Percentiles rank a stretch among this genome's conserved stretches.
These are phyloP conservation scores for Atalantia buxifolia DNA, from an alignment of 345 rosid species.

Conservation along the genomic window DNA sequence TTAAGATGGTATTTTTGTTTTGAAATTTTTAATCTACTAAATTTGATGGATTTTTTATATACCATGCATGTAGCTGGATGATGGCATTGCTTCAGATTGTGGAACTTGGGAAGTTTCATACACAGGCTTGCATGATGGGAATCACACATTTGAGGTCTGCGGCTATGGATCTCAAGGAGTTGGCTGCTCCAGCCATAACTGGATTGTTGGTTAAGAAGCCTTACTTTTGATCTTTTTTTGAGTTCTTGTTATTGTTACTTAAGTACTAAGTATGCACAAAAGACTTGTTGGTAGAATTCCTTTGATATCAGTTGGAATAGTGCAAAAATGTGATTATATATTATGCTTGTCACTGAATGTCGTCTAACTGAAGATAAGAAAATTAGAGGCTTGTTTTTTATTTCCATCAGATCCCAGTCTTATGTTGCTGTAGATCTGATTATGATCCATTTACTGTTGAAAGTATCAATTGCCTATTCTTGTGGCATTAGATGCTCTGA, in stretches of 20 bases:
- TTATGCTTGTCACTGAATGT: background rate
- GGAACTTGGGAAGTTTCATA: conserved; percentile 44
- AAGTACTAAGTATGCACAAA: background rate
- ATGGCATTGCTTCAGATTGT: conserved; percentile 51
- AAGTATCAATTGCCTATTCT: background rate
- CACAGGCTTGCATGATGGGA: conserved; percentile 62
- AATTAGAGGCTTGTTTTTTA: background rate
- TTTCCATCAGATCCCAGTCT: background rate
- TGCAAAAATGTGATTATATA: background rate
- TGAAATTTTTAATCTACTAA: background rate
- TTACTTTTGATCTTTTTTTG: conserved; percentile 20
- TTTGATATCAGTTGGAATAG: background rate
- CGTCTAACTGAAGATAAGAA: background rate
- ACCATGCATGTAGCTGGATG: conserved; percentile 63
- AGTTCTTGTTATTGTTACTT: conserved; percentile 5
- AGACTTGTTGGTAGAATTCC: background rate
- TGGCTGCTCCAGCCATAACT: conserved; percentile 61
- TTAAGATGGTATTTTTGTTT: background rate
- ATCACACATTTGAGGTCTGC: conserved; percentile 78
- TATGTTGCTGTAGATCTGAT: background rate
- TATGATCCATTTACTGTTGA: background rate
- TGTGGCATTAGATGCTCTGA: background rate
- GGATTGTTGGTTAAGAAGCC: conserved; percentile 77
- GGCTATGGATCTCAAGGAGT: conserved; percentile 39
- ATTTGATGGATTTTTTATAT: background rate